phyloP scores from a whole-genome alignment of 1,284 basidiomycete species.

The Ustilago xerochloae region DNA sequence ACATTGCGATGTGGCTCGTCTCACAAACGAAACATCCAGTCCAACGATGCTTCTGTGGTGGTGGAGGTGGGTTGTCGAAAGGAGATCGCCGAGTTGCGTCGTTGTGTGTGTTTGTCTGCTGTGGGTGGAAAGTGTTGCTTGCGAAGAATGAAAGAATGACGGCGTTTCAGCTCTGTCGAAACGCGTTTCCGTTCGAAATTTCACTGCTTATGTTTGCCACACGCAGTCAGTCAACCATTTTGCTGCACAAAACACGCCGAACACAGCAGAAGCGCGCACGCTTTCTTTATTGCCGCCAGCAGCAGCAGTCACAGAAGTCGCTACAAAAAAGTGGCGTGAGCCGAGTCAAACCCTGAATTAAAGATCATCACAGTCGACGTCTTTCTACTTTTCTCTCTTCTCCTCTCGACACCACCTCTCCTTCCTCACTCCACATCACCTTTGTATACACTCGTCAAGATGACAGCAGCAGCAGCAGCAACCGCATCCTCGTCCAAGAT shows the following conservation, averaged over 20 bases:
- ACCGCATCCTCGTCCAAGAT: conserved; percentile 40
- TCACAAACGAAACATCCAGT: too few relatives aligned
- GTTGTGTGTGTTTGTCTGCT: neutral
- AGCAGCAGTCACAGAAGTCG: too few relatives aligned
- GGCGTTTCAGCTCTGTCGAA: too few relatives aligned
- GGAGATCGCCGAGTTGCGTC: too few relatives aligned
- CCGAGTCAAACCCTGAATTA: too few relatives aligned
- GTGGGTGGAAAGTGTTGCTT: neutral
- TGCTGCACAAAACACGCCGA: neutral
- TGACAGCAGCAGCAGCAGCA: conserved; percentile 15
- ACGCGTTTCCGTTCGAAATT: neutral
- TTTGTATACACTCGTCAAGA: neutral
- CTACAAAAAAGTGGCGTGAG: neutral
- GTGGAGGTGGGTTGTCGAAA: too few relatives aligned
- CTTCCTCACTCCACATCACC: neutral
- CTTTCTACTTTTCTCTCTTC: neutral
- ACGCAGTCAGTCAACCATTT: neutral
- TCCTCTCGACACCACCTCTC: neutral
- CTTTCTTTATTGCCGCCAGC: neutral
- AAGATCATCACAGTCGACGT: neutral
- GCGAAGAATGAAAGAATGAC: too few relatives aligned
- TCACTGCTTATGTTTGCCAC: neutral
- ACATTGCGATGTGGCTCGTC: too few relatives aligned
- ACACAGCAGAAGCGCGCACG: neutral
- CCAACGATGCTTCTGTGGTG: too few relatives aligned